These are phyloP conservation scores for Lolium multiflorum DNA, from an alignment of 176 grass and related monocot species.

Conservation along the genomic window DNA sequence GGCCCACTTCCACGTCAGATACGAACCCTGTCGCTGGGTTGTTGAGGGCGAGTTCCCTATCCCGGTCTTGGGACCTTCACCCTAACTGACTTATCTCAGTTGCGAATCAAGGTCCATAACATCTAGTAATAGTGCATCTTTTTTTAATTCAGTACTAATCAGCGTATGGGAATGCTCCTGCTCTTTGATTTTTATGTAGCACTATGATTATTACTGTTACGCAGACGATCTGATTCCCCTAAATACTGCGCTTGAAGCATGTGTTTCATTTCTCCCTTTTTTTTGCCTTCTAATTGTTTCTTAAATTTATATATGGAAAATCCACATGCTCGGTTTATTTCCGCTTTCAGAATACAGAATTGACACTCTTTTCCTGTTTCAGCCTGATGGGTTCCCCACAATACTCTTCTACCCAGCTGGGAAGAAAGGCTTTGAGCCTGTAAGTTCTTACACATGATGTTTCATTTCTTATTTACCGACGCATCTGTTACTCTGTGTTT, in stretches of 20 bases:
- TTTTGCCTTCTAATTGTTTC: neutral
- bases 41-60: neutral
- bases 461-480: neutral
- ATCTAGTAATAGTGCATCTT: neutral
- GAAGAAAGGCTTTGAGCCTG: conserved; percentile 95
- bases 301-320: conserved; percentile 32
- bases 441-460: conserved; percentile 46
- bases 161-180: neutral
- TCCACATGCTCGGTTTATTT: conserved; percentile 11
- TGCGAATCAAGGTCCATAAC: neutral
- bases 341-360: neutral
- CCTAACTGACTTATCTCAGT: neutral
- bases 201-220: conserved; percentile 5
- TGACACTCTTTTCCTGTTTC: conserved; percentile 44
- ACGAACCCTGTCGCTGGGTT: neutral
- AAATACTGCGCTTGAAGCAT: neutral
- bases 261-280: conserved; percentile 21
- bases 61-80: neutral
- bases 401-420: conserved; percentile 95
- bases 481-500: neutral
- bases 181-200: neutral
- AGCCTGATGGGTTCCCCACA: conserved; percentile 91
- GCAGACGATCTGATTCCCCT: neutral
- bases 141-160: conserved; percentile 5
- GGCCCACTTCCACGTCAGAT: no score